These are phyloP conservation scores for Cytospora leucostoma DNA, from an alignment of 2,329 filamentous ascomycete genomes.

Conservation along the genomic window DNA sequence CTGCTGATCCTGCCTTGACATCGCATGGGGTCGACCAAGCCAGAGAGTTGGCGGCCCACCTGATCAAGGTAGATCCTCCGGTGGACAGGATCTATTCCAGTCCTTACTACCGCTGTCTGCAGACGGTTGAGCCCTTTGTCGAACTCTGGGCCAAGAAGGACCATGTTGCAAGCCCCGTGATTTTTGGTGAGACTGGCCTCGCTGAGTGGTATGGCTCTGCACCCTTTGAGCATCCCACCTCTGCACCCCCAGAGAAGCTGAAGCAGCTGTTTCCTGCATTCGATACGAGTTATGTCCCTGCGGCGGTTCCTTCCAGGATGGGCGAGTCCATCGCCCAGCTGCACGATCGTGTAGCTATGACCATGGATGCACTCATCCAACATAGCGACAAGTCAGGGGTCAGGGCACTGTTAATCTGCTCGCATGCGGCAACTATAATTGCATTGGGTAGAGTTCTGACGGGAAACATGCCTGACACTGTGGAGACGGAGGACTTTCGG, in stretches of 20 bases:
- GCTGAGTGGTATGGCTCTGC: constrained; percentile 93
- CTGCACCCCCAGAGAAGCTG: constrained; percentile 65
- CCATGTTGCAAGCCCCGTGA: constrained; percentile 33
- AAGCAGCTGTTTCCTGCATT: constrained; percentile 67
- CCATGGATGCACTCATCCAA: constrained; percentile 69
- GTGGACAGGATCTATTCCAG: constrained; percentile 80
- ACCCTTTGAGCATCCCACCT: constrained; percentile 80
- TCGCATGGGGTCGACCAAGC: constrained; percentile 85
- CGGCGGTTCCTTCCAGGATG: constrained; percentile 67
- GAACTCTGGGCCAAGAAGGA: constrained; percentile 39
- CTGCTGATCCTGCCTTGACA: constrained; percentile 84
- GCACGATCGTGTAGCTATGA: constrained; percentile 75
- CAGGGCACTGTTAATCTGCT: constrained; percentile 75
- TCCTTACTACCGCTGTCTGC: constrained; percentile 84
- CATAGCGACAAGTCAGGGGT: constrained; percentile 71
- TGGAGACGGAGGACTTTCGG: constrained; percentile 75
- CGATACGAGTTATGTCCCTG: constrained; percentile 58
- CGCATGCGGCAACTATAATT: constrained; percentile 89
- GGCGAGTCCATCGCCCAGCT: constrained; percentile 81
- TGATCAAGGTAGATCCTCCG: constrained; percentile 63
- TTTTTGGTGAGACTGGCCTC: constrained; percentile 59
- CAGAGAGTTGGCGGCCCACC: constrained; percentile 69
- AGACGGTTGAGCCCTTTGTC: constrained; percentile 75
- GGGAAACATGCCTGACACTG: constrained; percentile 70
- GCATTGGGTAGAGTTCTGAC: constrained; percentile 82